Conservation (phyloP, 2,329 filamentous ascomycete genomes). For the Beauveria sp. region DNA sequence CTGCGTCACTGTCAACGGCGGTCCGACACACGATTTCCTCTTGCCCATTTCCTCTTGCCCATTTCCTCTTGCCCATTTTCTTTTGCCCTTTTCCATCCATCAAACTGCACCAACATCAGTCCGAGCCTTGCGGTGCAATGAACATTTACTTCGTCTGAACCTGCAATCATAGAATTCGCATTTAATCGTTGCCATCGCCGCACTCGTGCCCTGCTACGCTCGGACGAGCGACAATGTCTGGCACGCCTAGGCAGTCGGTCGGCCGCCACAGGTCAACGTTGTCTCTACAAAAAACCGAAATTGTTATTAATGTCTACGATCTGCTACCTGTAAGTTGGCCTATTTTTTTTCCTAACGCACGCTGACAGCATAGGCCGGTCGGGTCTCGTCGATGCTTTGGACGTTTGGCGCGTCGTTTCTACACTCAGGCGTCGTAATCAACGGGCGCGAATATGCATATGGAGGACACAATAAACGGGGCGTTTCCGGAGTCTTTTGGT, state of each 20-base stretch:
- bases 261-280: constrained; percentile 55
- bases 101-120: not conserved
- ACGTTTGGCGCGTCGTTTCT: constrained; percentile 68
- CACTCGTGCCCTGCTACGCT: not conserved
- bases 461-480: constrained; percentile 68
- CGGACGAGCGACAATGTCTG: not conserved
- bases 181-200: constrained; percentile 15
- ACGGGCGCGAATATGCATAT: constrained; percentile 74
- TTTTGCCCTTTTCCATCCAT: not conserved
- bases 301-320: constrained; percentile 73
- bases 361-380: constrained; percentile 50
- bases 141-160: no score
- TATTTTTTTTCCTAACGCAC: not conserved
- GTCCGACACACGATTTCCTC: not conserved
- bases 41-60: not conserved
- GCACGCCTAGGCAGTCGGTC: constrained; percentile 18
- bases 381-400: constrained; percentile 71
- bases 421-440: constrained; percentile 77
- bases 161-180: no score
- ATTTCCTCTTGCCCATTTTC: not conserved
- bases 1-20: not conserved
- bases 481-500: constrained; percentile 78
- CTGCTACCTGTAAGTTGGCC: constrained; percentile 54
- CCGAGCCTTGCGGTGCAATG: not conserved
- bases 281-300: constrained; percentile 63